Base-by-base conservation (phyloP, 2,329 filamentous ascomycete genomes). In the Lachnellula suecica region DNA sequence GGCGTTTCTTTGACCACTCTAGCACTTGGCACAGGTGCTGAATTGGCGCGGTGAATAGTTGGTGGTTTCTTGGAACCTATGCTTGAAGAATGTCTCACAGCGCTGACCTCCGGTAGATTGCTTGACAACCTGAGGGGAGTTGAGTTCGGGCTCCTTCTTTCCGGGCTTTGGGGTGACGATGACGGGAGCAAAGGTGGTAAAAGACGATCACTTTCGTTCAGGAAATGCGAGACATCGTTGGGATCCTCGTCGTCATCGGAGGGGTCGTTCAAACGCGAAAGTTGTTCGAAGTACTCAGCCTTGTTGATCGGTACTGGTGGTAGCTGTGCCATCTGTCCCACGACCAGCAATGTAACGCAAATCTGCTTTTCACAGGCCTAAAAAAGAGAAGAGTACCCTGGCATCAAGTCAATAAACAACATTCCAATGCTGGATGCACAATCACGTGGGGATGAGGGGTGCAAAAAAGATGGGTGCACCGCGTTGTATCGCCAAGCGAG, bases 111-210 rank as follows among this genome's bases (percentile, higher is more conserved):
- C n/a, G n/a, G n/a, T n/a, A n/a, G n/a, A n/a, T n/a, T n/a, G n/a
- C n/a, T n/a, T n/a, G n/a, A n/a, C n/a, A n/a, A n/a, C n/a, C n/a
- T n/a, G n/a, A n/a, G n/a, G n/a, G n/a, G n/a, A n/a, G n/a, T n/a
- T n/a, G 29, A n/a, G 27, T 38, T 47, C 20, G 37, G 45, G 37
- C 50, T 53, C 43, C 55, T 35, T 35, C 47, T 49, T 25, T 34
- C 23, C 13, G 27, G 41, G 13, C 25, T 8, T 40, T 22, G 58
- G 72, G 42, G 70, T 73, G 42, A 56, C 63, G 8, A 69, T 73
- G 53, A 72, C 72, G 2, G 70, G 68, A 58, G 70, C 68, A 44
- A 66, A 72, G 34, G 74, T 77, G 59, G 63, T 73, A 29, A 67
- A 69, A 34, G 77, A 70, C 17, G 19, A 23, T 19, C 55, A 37